Conservation (phyloP, 2,329 filamentous ascomycete species). For the Fusarium camptoceras region DNA sequence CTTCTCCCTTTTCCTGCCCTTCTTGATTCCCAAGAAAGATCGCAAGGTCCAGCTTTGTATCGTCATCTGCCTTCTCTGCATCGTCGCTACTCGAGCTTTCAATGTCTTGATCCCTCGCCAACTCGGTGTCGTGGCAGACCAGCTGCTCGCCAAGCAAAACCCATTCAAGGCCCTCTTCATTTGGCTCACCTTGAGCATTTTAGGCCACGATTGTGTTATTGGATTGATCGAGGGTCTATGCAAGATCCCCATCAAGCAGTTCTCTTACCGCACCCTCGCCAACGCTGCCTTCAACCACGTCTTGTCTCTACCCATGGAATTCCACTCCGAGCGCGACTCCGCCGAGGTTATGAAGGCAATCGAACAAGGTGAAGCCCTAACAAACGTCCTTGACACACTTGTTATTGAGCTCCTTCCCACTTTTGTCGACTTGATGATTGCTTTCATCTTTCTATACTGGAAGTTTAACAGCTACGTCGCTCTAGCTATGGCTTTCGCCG, state of each 20-base stretch:
- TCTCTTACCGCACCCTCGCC: conserved; percentile 65
- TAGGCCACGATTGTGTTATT: conserved; percentile 19
- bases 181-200: conserved; percentile 34
- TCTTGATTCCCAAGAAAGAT: conserved; percentile 48
- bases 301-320: conserved; percentile 76
- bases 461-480: conserved; percentile 72
- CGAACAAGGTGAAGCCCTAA: conserved; percentile 71
- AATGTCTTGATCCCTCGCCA: conserved; percentile 51
- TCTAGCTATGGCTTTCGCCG: conserved; percentile 51
- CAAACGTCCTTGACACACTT: conserved; percentile 68
- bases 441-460: conserved; percentile 69
- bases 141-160: conserved; percentile 37
- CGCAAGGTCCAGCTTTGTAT: conserved; percentile 49
- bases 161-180: conserved; percentile 37
- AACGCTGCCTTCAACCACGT: conserved; percentile 74
- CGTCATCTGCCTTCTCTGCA: conserved; percentile 38
- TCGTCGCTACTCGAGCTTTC: conserved; percentile 43
- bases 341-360: conserved; percentile 74
- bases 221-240: conserved; percentile 41
- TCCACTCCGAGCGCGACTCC: conserved; percentile 73
- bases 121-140: conserved; percentile 49
- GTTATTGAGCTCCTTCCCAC: conserved; percentile 72
- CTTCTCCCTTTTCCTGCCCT: conserved; percentile 49
- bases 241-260: conserved; percentile 53
- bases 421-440: conserved; percentile 70